Base-by-base conservation (phyloP, 164 flowering plant genomes). In the Malania oleifera region DNA sequence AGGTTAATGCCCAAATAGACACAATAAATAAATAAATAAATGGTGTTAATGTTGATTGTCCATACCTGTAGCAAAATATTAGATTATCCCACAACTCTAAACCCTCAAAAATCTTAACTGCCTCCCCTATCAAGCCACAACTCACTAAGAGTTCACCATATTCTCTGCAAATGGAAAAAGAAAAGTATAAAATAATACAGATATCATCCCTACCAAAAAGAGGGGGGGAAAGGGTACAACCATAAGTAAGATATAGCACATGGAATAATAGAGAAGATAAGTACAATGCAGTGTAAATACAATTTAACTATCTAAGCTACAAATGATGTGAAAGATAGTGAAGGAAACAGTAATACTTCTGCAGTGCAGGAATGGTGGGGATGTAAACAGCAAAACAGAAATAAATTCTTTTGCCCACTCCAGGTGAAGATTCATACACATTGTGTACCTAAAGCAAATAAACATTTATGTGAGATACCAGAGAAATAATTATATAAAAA, bases 31-130 rank as follows among this genome's bases (percentile, higher is more conserved):
- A 22, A 43, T 17, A 15, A 43, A 8, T 19, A 15, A 8, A 43
- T n/a, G 11, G 20, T 43, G 15, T 8, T 2, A 17, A 17, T 4
- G 15, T 8, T 2, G 4, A 17, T 4, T 17, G 20, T 34, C 2
- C 61, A 51, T 79, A 89, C 95, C 91, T 50, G 65, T 93, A 81
- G 70, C 99, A 90, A 47, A 71, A 64, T 54, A 93, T 93, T n/a
- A 93, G 73, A 69, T 82, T 88, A 67, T 93, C 95, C 99, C 99
- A 93, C n/a, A 93, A 71, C 71, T 93, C 97, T 31, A 90, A 72
- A 54, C 81, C 83, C 75, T 93, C 96, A 67, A 86, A 93, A 39
- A 78, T 73, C 74, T 72, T 84, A 48, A 90, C 59, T 10, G 99
- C 96, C 67, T 93, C 99, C 19, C 99, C 96, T 13, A 88, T 62